Percentiles rank a stretch among this genome's conserved stretches.
phyloP scores from a whole-genome alignment of 805 yeast genomes.

The Teunomyces lycoperdinae region DNA sequence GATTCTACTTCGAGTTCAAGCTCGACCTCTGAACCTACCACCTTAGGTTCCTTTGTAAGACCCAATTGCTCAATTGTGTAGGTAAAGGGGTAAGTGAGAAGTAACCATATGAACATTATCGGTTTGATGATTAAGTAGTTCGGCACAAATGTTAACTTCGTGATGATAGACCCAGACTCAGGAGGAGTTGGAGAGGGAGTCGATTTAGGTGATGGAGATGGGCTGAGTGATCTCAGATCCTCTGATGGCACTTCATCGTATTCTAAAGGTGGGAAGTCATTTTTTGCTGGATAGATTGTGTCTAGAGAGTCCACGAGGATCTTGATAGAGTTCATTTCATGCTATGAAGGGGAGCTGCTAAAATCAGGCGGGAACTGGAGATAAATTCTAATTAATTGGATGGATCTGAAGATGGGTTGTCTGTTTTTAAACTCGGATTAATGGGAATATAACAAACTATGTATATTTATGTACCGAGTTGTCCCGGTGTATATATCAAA shows the following conservation, averaged over 20 bases:
- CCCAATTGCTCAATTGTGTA: conserved; percentile 30
- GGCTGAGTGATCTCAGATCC: neutral
- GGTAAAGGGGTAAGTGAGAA: conserved; percentile 56
- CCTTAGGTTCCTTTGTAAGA: conserved; percentile 6
- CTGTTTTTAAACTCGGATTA: too few species aligned
- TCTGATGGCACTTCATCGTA: conserved; percentile 6
- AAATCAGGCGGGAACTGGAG: too few species aligned
- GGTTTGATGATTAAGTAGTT: conserved; percentile 54
- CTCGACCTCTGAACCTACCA: neutral
- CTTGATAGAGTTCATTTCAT: conserved; percentile 34
- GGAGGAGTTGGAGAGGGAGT: neutral
- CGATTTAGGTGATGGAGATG: neutral
- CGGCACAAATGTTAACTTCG: conserved; percentile 41
- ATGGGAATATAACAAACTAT: too few species aligned
- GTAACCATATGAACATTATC: conserved; percentile 43
- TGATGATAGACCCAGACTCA: neutral
- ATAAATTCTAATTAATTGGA: too few species aligned
- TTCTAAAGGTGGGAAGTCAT: conserved; percentile 7
- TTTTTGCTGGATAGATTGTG: conserved; percentile 14
- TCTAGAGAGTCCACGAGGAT: conserved; percentile 33
- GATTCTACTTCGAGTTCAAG: neutral
- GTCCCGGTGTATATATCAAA: neutral
- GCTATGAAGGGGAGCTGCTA: neutral
- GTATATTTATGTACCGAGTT: neutral
- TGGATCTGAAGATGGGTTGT: too few species aligned